These are phyloP conservation scores for Phalaenopsis equestris DNA, from an alignment of 106 monocot genomes.

Conservation along the genomic window DNA sequence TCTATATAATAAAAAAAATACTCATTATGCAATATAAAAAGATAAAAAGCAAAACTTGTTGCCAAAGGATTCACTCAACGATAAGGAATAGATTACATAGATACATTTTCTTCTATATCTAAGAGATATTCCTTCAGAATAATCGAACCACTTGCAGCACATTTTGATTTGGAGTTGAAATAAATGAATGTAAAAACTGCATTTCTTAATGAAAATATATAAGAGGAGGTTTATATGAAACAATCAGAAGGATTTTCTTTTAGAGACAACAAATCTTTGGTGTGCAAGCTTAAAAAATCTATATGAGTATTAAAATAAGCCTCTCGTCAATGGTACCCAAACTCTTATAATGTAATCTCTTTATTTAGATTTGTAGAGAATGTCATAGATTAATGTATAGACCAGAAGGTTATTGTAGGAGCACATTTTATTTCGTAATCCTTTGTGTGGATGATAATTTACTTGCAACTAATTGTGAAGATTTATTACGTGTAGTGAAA, in stretches of 20 bases:
- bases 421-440: neutral
- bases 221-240: conserved; percentile 1
- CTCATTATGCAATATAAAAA: too few species aligned
- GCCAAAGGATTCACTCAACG: too few species aligned
- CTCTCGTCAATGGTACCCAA: neutral
- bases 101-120: too few species aligned
- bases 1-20: too few species aligned
- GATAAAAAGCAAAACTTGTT: too few species aligned
- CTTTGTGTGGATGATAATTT: neutral
- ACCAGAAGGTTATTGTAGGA: neutral
- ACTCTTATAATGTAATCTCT: neutral
- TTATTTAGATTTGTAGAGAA: neutral
- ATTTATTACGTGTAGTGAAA: too few species aligned
- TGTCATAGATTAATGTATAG: neutral
- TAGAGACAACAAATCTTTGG: neutral
- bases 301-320: neutral
- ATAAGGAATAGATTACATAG: too few species aligned
- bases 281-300: neutral
- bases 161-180: too few species aligned
- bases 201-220: too few species aligned
- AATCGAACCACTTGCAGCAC: too few species aligned
- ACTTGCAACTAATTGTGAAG: neutral
- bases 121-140: too few species aligned
- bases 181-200: too few species aligned
- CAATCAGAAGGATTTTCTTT: neutral